Conservation (phyloP, 768 basidiomycete genomes). For the Rhodosporidiobolus odoratus region DNA sequence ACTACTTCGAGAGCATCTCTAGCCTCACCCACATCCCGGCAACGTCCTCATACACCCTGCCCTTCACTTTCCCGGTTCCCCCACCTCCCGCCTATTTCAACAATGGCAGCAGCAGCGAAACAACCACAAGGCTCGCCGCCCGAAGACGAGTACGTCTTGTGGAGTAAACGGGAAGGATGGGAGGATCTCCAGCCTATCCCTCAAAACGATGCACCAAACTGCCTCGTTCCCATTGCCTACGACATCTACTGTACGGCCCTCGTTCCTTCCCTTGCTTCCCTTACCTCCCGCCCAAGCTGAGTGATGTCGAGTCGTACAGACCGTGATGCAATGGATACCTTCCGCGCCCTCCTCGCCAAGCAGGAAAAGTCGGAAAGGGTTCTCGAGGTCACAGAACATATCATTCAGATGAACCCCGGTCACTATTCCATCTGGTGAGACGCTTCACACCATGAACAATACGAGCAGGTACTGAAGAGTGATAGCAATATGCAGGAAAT, state of each 20-base stretch:
- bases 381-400: slow-evolving; percentile 75
- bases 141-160: slow-evolving; percentile 17
- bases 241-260: slow-evolving; percentile 77
- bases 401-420: slow-evolving; percentile 87
- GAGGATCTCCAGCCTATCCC: slow-evolving; percentile 68
- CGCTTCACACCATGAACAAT: not conserved
- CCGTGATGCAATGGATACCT: slow-evolving; percentile 86
- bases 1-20: not conserved
- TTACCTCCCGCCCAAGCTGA: not conserved
- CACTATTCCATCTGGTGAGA: slow-evolving; percentile 94
- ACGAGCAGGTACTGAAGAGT: not conserved
- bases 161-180: slow-evolving; percentile 52
- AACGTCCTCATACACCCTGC: not conserved
- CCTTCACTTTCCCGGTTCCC: not conserved
- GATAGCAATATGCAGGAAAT: slow-evolving; percentile 64
- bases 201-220: slow-evolving; percentile 70
- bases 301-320: slow-evolving; percentile 53
- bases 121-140: slow-evolving; percentile 10
- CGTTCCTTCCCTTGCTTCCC: slow-evolving; percentile 6
- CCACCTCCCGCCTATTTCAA: slow-evolving; percentile 45
- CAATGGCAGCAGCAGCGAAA: slow-evolving; percentile 51
- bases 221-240: slow-evolving; percentile 90
- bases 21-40: no score
- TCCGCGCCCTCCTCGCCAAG: slow-evolving; percentile 71
- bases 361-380: slow-evolving; percentile 76